Conservation (phyloP, 345 rosid genomes). For the Gossypioides kirkii region DNA sequence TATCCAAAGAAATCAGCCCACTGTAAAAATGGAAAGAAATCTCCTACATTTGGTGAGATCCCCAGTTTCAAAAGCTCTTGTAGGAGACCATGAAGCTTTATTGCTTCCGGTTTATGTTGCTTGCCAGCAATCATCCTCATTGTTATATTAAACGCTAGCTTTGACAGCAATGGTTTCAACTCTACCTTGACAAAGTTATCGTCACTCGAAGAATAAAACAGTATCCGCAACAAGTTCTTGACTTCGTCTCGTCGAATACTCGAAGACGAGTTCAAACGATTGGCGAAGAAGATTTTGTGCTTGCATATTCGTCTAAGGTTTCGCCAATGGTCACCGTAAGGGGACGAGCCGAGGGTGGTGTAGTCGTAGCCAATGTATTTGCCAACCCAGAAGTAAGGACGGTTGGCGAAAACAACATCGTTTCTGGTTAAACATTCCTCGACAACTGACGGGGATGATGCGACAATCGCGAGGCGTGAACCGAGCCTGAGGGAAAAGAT, state of each 20-base stretch:
- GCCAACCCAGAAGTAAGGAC: neutral
- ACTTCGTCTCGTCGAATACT: conserved; percentile 15
- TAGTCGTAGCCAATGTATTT: neutral
- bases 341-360: neutral
- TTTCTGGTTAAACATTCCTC: neutral
- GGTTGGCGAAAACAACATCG: neutral
- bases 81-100: conserved; percentile 29
- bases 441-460: neutral
- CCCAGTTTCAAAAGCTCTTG: conserved; percentile 17
- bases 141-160: conserved; percentile 28
- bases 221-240: neutral
- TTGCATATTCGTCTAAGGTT: conserved; percentile 14
- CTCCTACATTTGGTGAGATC: conserved; percentile 21
- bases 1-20: neutral
- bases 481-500: neutral
- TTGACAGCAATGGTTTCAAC: neutral
- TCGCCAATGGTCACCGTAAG: conserved; percentile 13
- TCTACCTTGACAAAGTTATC: neutral
- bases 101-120: conserved; percentile 24
- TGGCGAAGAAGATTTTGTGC: neutral
- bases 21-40: conserved; percentile 25
- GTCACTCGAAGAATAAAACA: neutral
- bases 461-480: neutral
- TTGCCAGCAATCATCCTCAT: conserved; percentile 47
- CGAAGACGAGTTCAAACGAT: neutral